Percentiles rank a stretch among this genome's conserved stretches.
Conservation (phyloP, 1,284 basidiomycete species). For the Volvariella surrecta region DNA sequence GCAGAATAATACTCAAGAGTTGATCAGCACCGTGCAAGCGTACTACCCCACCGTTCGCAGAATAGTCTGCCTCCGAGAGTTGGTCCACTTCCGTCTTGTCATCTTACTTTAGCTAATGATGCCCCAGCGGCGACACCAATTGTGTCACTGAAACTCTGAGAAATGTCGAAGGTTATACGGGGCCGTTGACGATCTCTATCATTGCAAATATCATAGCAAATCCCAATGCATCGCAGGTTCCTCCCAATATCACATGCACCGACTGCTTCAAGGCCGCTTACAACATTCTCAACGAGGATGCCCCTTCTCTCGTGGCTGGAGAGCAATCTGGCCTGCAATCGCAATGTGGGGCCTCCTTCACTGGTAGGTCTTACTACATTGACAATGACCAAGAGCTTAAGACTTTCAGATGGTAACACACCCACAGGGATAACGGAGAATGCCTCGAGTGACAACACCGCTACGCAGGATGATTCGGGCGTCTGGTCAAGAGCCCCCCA, state of each 20-base stretch:
- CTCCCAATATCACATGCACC: conserved; percentile 41
- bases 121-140: conserved; percentile 27
- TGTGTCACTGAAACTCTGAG: conserved; percentile 48
- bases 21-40: conserved; percentile 32
- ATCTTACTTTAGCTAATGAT: not conserved
- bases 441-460: conserved; percentile 9
- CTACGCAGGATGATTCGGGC: too few relatives aligned
- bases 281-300: conserved; percentile 31
- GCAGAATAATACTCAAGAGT: conserved; percentile 8
- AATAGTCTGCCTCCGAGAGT: conserved; percentile 51
- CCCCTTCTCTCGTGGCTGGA: conserved; percentile 25
- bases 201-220: conserved; percentile 12
- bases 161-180: conserved; percentile 33
- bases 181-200: conserved; percentile 20
- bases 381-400: not conserved
- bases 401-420: conserved; percentile 23
- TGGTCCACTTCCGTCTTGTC: conserved; percentile 18
- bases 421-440: conserved; percentile 27
- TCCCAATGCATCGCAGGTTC: conserved; percentile 17
- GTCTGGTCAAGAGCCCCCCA: too few relatives aligned
- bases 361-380: conserved; percentile 24
- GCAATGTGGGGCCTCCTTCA: conserved; percentile 44
- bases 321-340: conserved; percentile 23
- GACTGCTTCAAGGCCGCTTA: conserved; percentile 46
- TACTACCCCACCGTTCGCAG: conserved; percentile 48